Percentiles rank a stretch among this genome's conserved stretches.
phyloP scores from a whole-genome alignment of 768 basidiomycete genomes.

The Suillus placidus region DNA sequence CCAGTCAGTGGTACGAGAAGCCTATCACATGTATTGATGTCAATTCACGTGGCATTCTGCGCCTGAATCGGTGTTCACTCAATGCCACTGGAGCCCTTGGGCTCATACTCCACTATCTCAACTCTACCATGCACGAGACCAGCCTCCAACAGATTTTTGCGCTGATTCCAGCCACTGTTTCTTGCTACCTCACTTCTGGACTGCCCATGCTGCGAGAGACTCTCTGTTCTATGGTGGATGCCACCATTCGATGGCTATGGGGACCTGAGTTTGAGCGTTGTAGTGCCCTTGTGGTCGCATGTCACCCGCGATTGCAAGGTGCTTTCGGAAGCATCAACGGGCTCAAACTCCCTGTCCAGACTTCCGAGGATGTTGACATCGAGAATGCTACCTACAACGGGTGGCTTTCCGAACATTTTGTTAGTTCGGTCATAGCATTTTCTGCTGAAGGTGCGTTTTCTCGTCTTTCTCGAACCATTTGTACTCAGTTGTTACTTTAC shows the following conservation, averaged over 20 bases:
- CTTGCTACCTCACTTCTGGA: background rate
- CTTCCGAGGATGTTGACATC: too few relatives aligned
- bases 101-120: conserved; percentile 44
- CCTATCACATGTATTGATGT: background rate
- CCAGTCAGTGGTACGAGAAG: background rate
- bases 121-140: conserved; percentile 23
- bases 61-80: background rate
- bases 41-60: background rate
- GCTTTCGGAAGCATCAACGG: conserved; percentile 44
- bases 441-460: too few relatives aligned
- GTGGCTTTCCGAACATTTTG: too few relatives aligned
- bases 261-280: too few relatives aligned
- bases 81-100: conserved; percentile 42
- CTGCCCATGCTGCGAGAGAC: background rate
- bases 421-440: too few relatives aligned
- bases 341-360: conserved; percentile 39
- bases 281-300: too few relatives aligned
- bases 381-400: too few relatives aligned
- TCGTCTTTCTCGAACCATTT: too few relatives aligned
- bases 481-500: background rate
- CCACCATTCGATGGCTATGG: too few relatives aligned
- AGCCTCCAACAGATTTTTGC: background rate
- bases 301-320: too few relatives aligned
- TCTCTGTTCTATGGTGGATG: background rate
- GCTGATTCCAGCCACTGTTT: background rate